Conservation (phyloP, 2,329 filamentous ascomycete genomes). For the Sclerotinia borealis region DNA sequence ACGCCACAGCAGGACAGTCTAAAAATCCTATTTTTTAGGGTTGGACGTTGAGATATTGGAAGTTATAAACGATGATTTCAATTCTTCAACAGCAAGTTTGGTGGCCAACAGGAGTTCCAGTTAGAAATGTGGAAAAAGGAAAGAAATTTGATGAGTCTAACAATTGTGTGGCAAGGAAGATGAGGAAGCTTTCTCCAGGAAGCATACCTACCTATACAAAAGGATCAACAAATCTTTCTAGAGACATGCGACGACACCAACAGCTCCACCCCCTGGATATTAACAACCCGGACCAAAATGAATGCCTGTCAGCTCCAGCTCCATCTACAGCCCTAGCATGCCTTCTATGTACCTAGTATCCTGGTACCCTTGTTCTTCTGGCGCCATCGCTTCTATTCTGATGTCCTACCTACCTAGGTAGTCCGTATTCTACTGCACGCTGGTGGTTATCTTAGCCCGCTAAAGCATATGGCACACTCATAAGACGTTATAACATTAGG, state of each 20-base stretch:
- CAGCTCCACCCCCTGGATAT: slow-evolving; percentile 24
- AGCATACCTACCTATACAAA: slow-evolving; percentile 21
- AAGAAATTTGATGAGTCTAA: neutral
- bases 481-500: neutral
- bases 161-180: slow-evolving; percentile 16
- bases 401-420: slow-evolving; percentile 22
- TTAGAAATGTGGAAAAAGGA: slow-evolving; percentile 1
- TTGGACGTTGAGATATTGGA: slow-evolving; percentile 12
- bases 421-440: slow-evolving; percentile 4
- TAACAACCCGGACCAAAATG: slow-evolving; percentile 23
- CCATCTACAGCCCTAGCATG: slow-evolving; percentile 28
- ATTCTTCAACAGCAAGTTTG: slow-evolving; percentile 11
- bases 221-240: slow-evolving; percentile 18
- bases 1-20: slow-evolving; percentile 26
- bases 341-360: slow-evolving; percentile 14
- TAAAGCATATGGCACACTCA: neutral
- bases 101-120: neutral
- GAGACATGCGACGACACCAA: slow-evolving; percentile 28
- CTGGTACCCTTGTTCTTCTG: slow-evolving; percentile 23
- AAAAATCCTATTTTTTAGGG: slow-evolving; percentile 16
- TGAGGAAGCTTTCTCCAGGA: slow-evolving; percentile 21
- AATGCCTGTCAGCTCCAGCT: slow-evolving; percentile 28
- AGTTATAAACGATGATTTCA: slow-evolving; percentile 10
- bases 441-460: slow-evolving; percentile 6
- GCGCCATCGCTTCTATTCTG: slow-evolving; percentile 26